These are phyloP conservation scores for Triglochin maritima DNA, from an alignment of 106 monocot species.

Conservation along the genomic window DNA sequence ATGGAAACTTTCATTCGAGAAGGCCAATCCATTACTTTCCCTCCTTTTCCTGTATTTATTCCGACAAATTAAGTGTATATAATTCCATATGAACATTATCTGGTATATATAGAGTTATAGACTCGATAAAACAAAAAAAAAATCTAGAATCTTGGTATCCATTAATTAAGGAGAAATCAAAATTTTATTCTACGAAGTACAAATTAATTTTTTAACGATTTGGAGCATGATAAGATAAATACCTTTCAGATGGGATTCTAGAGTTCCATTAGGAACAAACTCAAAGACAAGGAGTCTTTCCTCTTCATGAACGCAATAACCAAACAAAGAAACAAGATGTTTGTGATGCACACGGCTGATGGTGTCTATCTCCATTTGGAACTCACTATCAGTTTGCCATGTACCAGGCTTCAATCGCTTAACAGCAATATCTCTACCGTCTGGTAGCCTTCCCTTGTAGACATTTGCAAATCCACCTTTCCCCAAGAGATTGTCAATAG, in stretches of 20 bases:
- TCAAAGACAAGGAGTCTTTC: conserved; percentile 8
- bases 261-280: conserved; percentile 14
- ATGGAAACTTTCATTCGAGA: too few relatives aligned
- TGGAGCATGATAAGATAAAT: background rate
- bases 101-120: too few relatives aligned
- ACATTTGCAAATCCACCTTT: conserved; percentile 13
- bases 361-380: conserved; percentile 19
- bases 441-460: conserved; percentile 4
- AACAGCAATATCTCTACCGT: conserved; percentile 11
- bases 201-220: too few relatives aligned
- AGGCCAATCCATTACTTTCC: too few relatives aligned
- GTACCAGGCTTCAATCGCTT: conserved; percentile 9
- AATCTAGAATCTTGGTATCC: too few relatives aligned
- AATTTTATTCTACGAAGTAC: too few relatives aligned
- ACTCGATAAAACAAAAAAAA: too few relatives aligned
- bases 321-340: conserved; percentile 9
- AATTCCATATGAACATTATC: too few relatives aligned
- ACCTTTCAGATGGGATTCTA: conserved; percentile 21
- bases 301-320: background rate
- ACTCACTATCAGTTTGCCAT: conserved; percentile 14
- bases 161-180: too few relatives aligned
- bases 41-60: too few relatives aligned
- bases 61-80: too few relatives aligned
- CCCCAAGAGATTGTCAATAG: conserved; percentile 4
- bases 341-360: conserved; percentile 23